A percentile compares a stretch with the other conserved stretches of the same genome.
Evolutionary conservation across 179 eudicot species (phyloP).

Genomic region (Silene coronaria): DNA sequence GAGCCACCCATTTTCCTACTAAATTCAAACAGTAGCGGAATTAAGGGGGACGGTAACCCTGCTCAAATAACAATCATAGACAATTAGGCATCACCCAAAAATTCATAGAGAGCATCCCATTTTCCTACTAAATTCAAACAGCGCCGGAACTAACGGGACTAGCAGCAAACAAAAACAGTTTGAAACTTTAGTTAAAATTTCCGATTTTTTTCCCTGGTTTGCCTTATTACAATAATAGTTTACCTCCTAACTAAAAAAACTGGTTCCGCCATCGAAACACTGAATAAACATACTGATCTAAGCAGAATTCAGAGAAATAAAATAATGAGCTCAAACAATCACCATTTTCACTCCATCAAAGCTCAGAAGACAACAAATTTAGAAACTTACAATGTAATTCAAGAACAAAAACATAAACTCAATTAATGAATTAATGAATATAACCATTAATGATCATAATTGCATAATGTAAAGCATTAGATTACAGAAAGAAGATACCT

Average conservation of each 20-base stretch:
- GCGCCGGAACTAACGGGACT: not conserved
- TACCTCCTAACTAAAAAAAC: not conserved
- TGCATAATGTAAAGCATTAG: not conserved
- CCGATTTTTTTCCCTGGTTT: not conserved
- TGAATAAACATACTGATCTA: not conserved
- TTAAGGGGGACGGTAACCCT: not conserved
- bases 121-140: not conserved
- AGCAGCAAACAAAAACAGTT: not conserved
- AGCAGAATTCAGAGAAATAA: not conserved
- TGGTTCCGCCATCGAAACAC: not conserved
- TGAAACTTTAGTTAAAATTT: not conserved
- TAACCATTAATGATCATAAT: not conserved
- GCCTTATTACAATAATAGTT: not conserved
- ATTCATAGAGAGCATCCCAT: not conserved
- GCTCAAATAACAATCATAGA: not conserved
- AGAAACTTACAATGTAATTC: not conserved
- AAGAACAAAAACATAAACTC: not conserved
- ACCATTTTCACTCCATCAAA: not conserved
- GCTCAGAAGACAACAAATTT: not conserved
- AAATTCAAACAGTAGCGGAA: not conserved
- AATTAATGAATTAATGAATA: not conserved
- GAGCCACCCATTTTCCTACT: not conserved
- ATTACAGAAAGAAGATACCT: not conserved
- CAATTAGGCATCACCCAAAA: not conserved
- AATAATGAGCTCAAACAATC: not conserved